Conservation (phyloP, 1,284 basidiomycete genomes). For the Malassezia pachydermatis region DNA sequence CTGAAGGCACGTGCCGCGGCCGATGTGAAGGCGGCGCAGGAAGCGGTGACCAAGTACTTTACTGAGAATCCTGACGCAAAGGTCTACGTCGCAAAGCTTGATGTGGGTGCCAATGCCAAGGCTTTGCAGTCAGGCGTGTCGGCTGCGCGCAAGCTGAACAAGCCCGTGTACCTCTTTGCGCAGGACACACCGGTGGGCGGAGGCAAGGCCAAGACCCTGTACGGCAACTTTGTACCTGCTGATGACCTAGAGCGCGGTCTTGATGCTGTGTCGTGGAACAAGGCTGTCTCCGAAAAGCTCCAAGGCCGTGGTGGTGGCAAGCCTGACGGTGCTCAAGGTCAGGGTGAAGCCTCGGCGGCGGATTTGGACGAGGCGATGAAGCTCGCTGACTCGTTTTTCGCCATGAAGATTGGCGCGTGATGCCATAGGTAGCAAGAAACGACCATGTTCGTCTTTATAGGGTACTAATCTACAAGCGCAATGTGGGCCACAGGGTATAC, state of each 20-base stretch:
- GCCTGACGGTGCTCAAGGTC: conserved; percentile 40
- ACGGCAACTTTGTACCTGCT: conserved; percentile 70
- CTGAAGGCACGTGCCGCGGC: conserved; percentile 70
- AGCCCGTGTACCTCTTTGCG: conserved; percentile 80
- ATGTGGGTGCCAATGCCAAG: conserved; percentile 49
- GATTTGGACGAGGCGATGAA: conserved; percentile 36
- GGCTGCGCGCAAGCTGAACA: conserved; percentile 67
- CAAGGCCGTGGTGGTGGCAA: conserved; percentile 44
- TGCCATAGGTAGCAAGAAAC: conserved; percentile 9
- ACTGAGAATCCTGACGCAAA: conserved; percentile 64
- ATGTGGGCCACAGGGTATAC: conserved; percentile 61
- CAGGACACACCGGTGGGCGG: conserved; percentile 52
- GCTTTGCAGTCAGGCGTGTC: conserved; percentile 65
- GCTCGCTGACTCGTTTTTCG: conserved; percentile 23
- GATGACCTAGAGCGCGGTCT: conserved; percentile 30
- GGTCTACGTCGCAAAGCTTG: conserved; percentile 61
- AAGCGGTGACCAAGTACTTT: conserved; percentile 61
- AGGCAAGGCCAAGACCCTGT: conserved; percentile 62
- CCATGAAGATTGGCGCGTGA: conserved; percentile 20
- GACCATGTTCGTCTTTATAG: no score
- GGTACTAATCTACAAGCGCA: conserved; percentile 27
- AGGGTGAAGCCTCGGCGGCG: conserved; percentile 36
- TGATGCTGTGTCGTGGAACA: conserved; percentile 41
- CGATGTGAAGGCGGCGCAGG: conserved; percentile 68
- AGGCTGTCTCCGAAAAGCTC: conserved; percentile 30